These are phyloP conservation scores for Fusarium mexicanum DNA, from an alignment of 2,329 filamentous ascomycete genomes.

Conservation along the genomic window DNA sequence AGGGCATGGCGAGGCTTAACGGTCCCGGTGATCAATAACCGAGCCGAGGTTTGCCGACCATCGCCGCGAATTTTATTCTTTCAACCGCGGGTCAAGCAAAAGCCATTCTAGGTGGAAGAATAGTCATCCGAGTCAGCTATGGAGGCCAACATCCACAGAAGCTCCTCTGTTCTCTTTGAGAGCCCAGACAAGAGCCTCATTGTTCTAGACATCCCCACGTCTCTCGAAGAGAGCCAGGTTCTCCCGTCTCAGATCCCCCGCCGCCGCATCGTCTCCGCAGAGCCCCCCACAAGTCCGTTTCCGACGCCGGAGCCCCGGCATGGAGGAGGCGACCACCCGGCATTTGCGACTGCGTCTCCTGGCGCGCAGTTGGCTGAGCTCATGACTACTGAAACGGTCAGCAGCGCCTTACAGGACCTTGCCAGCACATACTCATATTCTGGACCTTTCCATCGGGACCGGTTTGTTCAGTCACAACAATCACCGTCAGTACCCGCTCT, in stretches of 20 bases:
- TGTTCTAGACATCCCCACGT: conserved; percentile 75
- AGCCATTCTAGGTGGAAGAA: conserved; percentile 6
- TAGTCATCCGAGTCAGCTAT: conserved; percentile 7
- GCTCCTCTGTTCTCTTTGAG: conserved; percentile 48
- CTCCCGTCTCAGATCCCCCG: conserved; percentile 49
- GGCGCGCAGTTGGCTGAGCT: conserved; percentile 63
- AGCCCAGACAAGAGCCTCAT: conserved; percentile 56
- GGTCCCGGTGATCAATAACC: conserved; percentile 39
- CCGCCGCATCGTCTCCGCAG: conserved; percentile 58
- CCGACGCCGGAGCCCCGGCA: conserved; percentile 61
- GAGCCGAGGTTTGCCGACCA: conserved; percentile 45
- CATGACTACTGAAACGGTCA: conserved; percentile 61
- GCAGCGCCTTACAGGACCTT: conserved; percentile 54
- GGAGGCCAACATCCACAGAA: conserved; percentile 9
- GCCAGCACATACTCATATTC: conserved; percentile 40
- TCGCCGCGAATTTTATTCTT: conserved; percentile 29
- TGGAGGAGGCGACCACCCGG: conserved; percentile 41
- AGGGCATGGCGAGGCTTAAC: neutral
- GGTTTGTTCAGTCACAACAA: conserved; percentile 40
- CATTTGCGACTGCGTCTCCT: conserved; percentile 46
- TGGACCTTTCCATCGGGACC: conserved; percentile 60
- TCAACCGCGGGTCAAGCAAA: conserved; percentile 16
- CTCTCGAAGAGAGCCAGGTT: conserved; percentile 73
- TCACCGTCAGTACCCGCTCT: conserved; percentile 6
- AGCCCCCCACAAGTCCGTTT: conserved; percentile 57